These are phyloP conservation scores for Blastomyces gilchristii DNA, from an alignment of 2,329 filamentous ascomycete species.

Conservation along the genomic window DNA sequence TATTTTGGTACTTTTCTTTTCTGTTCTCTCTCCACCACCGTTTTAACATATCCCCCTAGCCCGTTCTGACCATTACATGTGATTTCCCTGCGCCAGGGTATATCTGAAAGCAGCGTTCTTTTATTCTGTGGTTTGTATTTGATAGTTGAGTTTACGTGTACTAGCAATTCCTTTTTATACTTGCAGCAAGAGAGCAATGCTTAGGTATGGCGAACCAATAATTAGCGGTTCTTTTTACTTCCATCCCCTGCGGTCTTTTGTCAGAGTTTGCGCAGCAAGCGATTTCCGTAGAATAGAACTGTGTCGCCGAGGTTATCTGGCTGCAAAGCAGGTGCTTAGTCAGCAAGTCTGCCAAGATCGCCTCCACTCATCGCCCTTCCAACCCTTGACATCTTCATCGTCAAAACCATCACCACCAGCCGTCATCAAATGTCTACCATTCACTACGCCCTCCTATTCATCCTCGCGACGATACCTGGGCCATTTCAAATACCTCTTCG, in stretches of 20 bases:
- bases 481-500: background rate
- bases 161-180: background rate
- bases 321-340: background rate
- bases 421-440: slow-evolving; percentile 1
- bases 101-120: background rate
- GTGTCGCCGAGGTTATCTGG: background rate
- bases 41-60: background rate
- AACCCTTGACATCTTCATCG: background rate
- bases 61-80: background rate
- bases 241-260: background rate
- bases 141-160: background rate
- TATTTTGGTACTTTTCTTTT: background rate
- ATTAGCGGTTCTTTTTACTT: background rate
- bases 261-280: too few species aligned
- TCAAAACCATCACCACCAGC: background rate
- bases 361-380: background rate
- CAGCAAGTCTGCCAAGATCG: background rate
- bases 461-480: slow-evolving; percentile 2
- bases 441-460: background rate
- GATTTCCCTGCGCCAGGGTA: background rate
- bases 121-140: background rate
- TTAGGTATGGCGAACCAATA: background rate
- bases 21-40: too few species aligned
- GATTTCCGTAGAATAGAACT: too few species aligned
- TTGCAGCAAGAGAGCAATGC: background rate